Conservation (phyloP, 768 basidiomycete genomes). For the Hemileccinum rubropunctum region DNA sequence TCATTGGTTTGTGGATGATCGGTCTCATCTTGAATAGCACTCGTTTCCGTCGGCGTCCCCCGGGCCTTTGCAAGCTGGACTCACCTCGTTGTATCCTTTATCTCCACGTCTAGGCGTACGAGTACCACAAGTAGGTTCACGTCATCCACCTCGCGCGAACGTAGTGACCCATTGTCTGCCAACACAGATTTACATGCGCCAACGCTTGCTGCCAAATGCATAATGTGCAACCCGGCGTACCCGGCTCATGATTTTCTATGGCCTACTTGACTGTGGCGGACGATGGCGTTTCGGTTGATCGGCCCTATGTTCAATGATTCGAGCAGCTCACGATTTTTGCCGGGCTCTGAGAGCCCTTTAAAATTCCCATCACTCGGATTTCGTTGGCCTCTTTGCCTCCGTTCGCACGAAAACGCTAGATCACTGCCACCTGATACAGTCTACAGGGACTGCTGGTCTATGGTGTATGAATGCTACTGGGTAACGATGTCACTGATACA, state of each 20-base stretch:
- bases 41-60: conserved; percentile 51
- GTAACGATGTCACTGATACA: background rate
- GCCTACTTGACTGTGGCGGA: conserved; percentile 82
- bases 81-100: conserved; percentile 59
- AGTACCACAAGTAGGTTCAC: conserved; percentile 59
- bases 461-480: conserved; percentile 77
- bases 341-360: conserved; percentile 74
- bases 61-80: conserved; percentile 69
- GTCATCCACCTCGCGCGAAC: background rate
- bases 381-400: conserved; percentile 4
- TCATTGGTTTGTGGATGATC: conserved; percentile 66
- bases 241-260: conserved; percentile 64
- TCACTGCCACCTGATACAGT: conserved; percentile 75
- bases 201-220: conserved; percentile 38
- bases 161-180: background rate
- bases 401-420: conserved; percentile 35
- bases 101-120: conserved; percentile 72
- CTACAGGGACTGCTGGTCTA: conserved; percentile 66
- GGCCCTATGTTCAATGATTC: conserved; percentile 83
- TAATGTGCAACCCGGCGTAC: conserved; percentile 29
- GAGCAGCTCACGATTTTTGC: conserved; percentile 71
- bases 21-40: conserved; percentile 62
- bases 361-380: conserved; percentile 12
- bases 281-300: conserved; percentile 73
- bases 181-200: conserved; percentile 53